A percentile compares a stretch with the other conserved stretches of the same genome.
Evolutionary conservation across 2,329 filamentous ascomycete species (phyloP).

Genomic region (Ambrosiella beaveri): DNA sequence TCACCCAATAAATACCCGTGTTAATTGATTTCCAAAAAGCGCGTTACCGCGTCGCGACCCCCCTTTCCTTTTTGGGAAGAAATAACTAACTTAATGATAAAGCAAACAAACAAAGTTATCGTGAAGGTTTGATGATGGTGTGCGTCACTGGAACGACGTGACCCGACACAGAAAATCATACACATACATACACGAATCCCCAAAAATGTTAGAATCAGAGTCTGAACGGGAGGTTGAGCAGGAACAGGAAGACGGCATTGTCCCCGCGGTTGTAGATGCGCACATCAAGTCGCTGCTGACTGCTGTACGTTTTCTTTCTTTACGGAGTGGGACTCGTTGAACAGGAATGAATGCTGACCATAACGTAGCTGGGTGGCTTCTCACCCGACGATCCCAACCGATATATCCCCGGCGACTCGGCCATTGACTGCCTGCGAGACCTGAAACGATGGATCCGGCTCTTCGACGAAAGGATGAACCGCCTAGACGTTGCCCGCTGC

Average conservation of each 20-base stretch:
- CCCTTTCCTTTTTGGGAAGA: neutral
- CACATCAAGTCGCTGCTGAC: conserved; percentile 88
- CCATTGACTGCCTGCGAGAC: conserved; percentile 78
- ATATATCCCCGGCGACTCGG: conserved; percentile 86
- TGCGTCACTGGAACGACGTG: too few species aligned
- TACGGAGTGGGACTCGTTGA: conserved; percentile 3
- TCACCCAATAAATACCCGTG: conserved; percentile 2
- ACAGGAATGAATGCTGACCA: conserved; percentile 14
- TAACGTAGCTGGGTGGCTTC: conserved; percentile 59
- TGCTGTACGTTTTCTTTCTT: conserved; percentile 43
- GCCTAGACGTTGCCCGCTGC: conserved; percentile 87
- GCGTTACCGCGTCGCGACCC: conserved; percentile 15
- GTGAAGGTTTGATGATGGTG: too few species aligned
- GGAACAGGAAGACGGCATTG: conserved; percentile 30
- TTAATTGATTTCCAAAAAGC: conserved; percentile 12
- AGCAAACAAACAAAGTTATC: neutral
- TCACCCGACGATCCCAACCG: conserved; percentile 61
- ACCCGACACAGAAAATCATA: neutral
- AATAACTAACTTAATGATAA: neutral
- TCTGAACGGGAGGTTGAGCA: conserved; percentile 15
- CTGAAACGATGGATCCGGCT: conserved; percentile 89
- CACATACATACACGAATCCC: neutral
- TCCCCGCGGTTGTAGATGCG: conserved; percentile 83
- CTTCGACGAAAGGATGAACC: conserved; percentile 83
- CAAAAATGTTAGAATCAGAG: neutral